Base-by-base conservation (phyloP, 129 eudicot genomes). In the Ambrosia trifida region DNA sequence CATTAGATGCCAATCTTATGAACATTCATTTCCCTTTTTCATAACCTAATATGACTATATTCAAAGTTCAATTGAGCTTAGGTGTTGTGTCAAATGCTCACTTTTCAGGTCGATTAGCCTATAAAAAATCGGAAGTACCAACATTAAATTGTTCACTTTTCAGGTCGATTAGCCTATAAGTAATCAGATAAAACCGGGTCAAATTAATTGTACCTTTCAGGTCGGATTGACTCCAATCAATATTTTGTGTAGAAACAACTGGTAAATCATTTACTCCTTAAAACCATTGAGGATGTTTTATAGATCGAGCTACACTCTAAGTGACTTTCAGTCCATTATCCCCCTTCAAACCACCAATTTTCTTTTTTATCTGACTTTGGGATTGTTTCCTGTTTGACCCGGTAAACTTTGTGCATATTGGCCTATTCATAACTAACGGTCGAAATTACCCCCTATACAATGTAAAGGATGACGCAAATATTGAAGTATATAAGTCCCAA, bases 401-500 rank as follows among this genome's bases (percentile, higher is more conserved):
- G 1, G 5, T 24, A 24, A n/a, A 11, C 13, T 19, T 24, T 54
- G 20, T 10, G 13, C 32, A 3, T 7, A 56, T 54, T 24, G 35
- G 33, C 62, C 33, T 35, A 28, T 11, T 43, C 17, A 66, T 28
- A 66, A 46, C 17, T 2, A 66, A 20, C 13, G 16, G 19, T 5
- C 13, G 56, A 24, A 19, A 44, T 30, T 16, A 0, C 68, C 24
- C 68, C 40, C 19, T 36, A n/a, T 33, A 47, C 97, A 89, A 89
- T 24, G 98, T 94, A 74, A 94, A 94, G 35, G 98, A 87, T 66
- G 97, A 89, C 64, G 98, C 90, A 85, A 85, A 94, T 70, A 94
- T 86, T 54, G 98, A 97, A 50, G 98, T 94, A 45, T 77, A 82
- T 24, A 85, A 54, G 85, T 94, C 98, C 80, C 89, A 75, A 66